phyloP scores from a whole-genome alignment of 2,329 filamentous ascomycete genomes.

The Fusarium nematophilum region DNA sequence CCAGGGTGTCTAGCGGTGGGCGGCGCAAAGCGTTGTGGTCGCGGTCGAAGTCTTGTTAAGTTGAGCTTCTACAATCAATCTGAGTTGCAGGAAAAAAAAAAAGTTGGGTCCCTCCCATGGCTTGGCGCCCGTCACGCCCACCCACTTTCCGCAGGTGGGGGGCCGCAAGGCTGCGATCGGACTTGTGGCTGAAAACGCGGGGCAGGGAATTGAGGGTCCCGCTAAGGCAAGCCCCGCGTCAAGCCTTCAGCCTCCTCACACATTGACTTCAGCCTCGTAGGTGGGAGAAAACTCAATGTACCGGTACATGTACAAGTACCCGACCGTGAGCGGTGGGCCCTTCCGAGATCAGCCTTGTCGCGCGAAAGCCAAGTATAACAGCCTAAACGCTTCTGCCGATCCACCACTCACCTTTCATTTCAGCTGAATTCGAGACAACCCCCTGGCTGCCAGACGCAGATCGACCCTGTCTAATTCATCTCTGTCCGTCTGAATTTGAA shows the following conservation, averaged over 20 bases:
- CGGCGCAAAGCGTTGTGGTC: constrained; percentile 10
- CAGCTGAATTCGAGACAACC: constrained; percentile 1
- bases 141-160: constrained; percentile 20
- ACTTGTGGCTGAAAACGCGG: constrained; percentile 37
- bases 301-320: constrained; percentile 22
- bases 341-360: not conserved
- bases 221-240: not conserved
- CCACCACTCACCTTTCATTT: not conserved
- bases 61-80: not conserved
- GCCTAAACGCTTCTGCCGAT: not conserved
- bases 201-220: constrained; percentile 15
- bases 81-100: constrained; percentile 18
- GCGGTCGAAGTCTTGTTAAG: not conserved
- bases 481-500: not conserved
- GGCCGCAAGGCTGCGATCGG: constrained; percentile 18
- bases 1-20: constrained; percentile 32
- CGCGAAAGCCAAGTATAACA: not conserved
- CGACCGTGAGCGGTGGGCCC: not conserved
- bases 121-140: constrained; percentile 4
- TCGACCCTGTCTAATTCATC: not conserved
- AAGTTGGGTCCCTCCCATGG: not conserved
- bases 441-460: constrained; percentile 15
- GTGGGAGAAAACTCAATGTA: constrained; percentile 5
- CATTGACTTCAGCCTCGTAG: constrained; percentile 20
- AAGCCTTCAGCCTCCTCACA: constrained; percentile 13